A percentile compares a stretch with the other conserved stretches of the same genome.
Evolutionary conservation across 169 alveolate genomes (phyloP).

Genomic region (Cystoisospora suis): DNA sequence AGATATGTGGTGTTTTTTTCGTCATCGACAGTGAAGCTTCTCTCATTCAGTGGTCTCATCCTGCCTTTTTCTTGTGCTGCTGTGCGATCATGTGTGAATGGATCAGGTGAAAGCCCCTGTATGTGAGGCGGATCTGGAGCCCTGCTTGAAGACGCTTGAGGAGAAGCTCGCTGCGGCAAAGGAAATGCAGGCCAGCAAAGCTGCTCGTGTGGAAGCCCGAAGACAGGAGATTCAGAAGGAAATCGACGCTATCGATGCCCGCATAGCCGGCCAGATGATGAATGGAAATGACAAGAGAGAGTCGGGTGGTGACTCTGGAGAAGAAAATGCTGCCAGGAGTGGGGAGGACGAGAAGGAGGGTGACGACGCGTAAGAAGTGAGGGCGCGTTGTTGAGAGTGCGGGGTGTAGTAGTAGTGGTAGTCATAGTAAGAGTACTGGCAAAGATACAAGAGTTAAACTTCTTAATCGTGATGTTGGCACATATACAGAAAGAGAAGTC

Average conservation of each 20-base stretch:
- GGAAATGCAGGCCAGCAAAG: slow-evolving; percentile 26
- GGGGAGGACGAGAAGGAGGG: not conserved
- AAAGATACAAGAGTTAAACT: too few species aligned
- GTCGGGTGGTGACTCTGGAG: not conserved
- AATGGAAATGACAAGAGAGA: not conserved
- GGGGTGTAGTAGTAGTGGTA: too few species aligned
- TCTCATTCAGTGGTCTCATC: too few species aligned
- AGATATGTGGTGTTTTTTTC: too few species aligned
- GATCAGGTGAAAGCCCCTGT: slow-evolving; percentile 16
- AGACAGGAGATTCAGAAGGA: not conserved
- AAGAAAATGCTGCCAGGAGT: not conserved
- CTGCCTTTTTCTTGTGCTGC: too few species aligned
- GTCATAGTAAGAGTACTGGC: too few species aligned
- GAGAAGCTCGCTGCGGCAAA: slow-evolving; percentile 33
- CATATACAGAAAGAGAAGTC: too few species aligned
- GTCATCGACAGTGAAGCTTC: too few species aligned
- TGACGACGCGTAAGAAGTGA: too few species aligned
- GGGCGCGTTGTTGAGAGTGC: too few species aligned
- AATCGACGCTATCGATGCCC: slow-evolving; percentile 18
- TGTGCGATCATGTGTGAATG: not conserved
- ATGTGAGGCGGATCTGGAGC: slow-evolving; percentile 25
- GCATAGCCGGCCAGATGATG: not conserved
- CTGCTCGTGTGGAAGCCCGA: slow-evolving; percentile 26
- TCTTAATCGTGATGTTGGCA: too few species aligned
- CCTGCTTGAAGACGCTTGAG: slow-evolving; percentile 11